phyloP scores from a whole-genome alignment of 805 yeast genomes.

The Cyberlindnera misumaiensis region DNA sequence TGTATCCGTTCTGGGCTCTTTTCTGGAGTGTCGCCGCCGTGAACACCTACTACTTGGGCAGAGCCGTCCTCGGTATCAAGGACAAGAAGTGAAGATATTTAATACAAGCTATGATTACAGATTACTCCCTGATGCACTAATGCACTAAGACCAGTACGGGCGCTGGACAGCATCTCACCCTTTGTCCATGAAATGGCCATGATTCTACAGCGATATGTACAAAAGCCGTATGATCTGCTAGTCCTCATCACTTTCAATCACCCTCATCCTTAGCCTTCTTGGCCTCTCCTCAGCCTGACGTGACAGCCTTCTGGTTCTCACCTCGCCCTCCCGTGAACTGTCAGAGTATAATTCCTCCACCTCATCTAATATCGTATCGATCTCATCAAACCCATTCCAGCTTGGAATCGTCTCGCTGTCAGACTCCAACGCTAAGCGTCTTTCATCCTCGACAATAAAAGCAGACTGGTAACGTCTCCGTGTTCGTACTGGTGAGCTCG shows the following conservation, averaged over 20 bases:
- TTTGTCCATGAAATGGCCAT: too few species aligned
- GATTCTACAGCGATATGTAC: too few species aligned
- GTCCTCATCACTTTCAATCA: neutral
- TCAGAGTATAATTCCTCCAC: neutral
- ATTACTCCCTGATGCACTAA: too few species aligned
- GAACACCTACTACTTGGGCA: constrained; percentile 37
- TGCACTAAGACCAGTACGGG: too few species aligned
- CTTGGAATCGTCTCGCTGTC: neutral
- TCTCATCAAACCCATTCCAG: too few species aligned
- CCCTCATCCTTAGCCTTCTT: neutral
- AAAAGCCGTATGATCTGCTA: too few species aligned
- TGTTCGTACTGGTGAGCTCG: too few species aligned
- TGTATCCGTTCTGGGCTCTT: constrained; percentile 27
- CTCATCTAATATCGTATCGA: neutral
- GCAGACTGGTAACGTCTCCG: too few species aligned
- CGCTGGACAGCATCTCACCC: too few species aligned
- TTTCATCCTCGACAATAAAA: neutral
- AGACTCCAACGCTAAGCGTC: neutral
- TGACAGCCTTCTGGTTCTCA: neutral
- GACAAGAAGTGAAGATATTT: constrained; percentile 23
- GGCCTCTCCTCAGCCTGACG: neutral
- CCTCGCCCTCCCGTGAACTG: neutral
- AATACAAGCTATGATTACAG: too few species aligned
- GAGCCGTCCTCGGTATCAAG: constrained; percentile 68
- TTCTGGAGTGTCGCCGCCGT: constrained; percentile 23